These are phyloP conservation scores for Phytophthora ohioensis DNA, from an alignment of 352 stramenopile species.

Conservation along the genomic window DNA sequence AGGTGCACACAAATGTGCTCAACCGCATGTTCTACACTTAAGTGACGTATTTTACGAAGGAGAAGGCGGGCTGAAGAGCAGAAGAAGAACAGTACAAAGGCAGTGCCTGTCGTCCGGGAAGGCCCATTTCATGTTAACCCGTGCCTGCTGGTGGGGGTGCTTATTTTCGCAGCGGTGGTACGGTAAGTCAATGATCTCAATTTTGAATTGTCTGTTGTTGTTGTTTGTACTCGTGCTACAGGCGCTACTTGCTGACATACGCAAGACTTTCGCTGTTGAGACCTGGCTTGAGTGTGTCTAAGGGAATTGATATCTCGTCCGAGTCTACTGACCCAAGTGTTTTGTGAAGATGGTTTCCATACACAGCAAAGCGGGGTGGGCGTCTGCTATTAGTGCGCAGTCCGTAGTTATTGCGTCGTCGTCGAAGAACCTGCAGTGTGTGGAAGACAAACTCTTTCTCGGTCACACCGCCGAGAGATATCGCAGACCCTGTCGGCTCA, in stretches of 20 bases:
- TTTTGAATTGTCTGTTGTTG: slow-evolving; percentile 22
- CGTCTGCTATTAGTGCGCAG: slow-evolving; percentile 61
- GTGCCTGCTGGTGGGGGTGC: slow-evolving; percentile 5
- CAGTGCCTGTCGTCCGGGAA: slow-evolving; percentile 4
- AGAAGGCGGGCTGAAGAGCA: slow-evolving; percentile 49
- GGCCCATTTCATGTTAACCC: slow-evolving; percentile 3
- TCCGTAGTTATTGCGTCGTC: slow-evolving; percentile 49
- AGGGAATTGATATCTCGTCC: slow-evolving; percentile 26
- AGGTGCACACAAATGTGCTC: slow-evolving; percentile 61
- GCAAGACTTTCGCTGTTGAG: slow-evolving; percentile 28
- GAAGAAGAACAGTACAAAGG: slow-evolving; percentile 42
- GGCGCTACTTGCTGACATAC: slow-evolving; percentile 22
- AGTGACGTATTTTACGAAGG: slow-evolving; percentile 21
- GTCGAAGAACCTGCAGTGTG: slow-evolving; percentile 55
- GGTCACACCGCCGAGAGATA: slow-evolving; percentile 54
- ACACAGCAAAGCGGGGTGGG: slow-evolving; percentile 10
- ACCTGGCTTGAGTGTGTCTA: slow-evolving; percentile 53
- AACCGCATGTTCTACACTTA: slow-evolving; percentile 63
- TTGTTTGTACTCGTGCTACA: not conserved
- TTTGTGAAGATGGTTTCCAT: slow-evolving; percentile 9
- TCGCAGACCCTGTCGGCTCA: slow-evolving; percentile 19
- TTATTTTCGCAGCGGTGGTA: not conserved
- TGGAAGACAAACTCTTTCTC: slow-evolving; percentile 75
- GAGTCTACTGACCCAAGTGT: not conserved
- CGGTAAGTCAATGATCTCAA: slow-evolving; percentile 19